Evolutionary conservation across 768 basidiomycete species (phyloP).

Genomic region (Psilocybe subaeruginosa): DNA sequence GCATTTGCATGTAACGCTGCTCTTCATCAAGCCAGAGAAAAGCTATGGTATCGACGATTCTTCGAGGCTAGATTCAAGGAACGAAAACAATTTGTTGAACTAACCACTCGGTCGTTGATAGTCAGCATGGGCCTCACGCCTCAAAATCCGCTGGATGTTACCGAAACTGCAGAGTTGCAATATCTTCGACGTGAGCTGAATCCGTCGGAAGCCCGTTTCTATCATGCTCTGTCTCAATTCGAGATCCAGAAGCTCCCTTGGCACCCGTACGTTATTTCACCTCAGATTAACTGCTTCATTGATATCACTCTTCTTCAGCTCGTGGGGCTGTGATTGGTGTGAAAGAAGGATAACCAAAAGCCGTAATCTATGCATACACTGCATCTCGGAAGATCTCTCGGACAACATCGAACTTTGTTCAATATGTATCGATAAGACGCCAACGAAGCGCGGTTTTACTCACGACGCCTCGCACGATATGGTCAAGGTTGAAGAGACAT

Average conservation of each 20-base stretch:
- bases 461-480: constrained; percentile 35
- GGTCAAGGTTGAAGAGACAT: constrained; percentile 32
- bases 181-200: constrained; percentile 32
- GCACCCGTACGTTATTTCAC: constrained; percentile 32
- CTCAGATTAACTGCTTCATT: neutral
- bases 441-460: constrained; percentile 30
- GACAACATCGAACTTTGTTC: constrained; percentile 37
- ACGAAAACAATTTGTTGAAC: constrained; percentile 33
- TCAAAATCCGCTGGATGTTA: constrained; percentile 27
- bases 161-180: constrained; percentile 32
- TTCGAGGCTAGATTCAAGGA: constrained; percentile 33
- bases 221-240: constrained; percentile 34
- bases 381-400: constrained; percentile 34
- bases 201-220: constrained; percentile 37
- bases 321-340: constrained; percentile 36
- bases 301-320: neutral
- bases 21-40: constrained; percentile 31
- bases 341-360: constrained; percentile 33
- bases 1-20: constrained; percentile 34
- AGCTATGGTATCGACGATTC: constrained; percentile 34
- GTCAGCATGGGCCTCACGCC: constrained; percentile 33
- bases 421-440: constrained; percentile 31
- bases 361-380: constrained; percentile 34
- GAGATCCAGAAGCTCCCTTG: constrained; percentile 37
- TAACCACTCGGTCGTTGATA: constrained; percentile 30